Evolutionary conservation across 2,329 filamentous ascomycete genomes (phyloP).

Genomic region (Xylariaceae sp.): DNA sequence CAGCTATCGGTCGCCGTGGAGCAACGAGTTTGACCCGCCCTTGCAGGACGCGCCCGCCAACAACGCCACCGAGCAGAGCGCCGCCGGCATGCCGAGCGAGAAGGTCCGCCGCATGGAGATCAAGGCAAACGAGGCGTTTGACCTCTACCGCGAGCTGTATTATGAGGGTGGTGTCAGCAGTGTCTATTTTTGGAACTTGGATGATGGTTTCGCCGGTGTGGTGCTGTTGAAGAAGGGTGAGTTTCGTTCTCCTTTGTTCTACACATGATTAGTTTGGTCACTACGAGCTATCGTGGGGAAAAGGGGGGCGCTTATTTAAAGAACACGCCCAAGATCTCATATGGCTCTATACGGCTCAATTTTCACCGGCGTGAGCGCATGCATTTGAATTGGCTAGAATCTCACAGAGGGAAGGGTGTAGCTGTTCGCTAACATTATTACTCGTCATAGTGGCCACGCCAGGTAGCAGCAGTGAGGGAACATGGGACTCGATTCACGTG

Average conservation of each 20-base stretch:
- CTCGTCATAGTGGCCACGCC: slow-evolving; percentile 65
- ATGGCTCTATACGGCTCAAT: too few species aligned
- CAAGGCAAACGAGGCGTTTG: slow-evolving; percentile 93
- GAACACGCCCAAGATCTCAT: too few species aligned
- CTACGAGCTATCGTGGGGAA: too few species aligned
- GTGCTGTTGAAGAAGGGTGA: slow-evolving; percentile 93
- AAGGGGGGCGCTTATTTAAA: too few species aligned
- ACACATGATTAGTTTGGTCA: too few species aligned
- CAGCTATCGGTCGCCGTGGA: slow-evolving; percentile 98
- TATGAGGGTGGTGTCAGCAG: slow-evolving; percentile 96
- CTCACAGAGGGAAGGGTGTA: neutral
- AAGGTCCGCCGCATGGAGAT: slow-evolving; percentile 93
- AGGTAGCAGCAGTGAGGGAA: slow-evolving; percentile 72
- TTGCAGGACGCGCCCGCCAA: slow-evolving; percentile 66
- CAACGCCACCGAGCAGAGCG: slow-evolving; percentile 65
- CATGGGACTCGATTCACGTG: slow-evolving; percentile 99
- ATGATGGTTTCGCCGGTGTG: slow-evolving; percentile 96
- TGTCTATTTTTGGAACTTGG: slow-evolving; percentile 98
- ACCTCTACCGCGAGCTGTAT: slow-evolving; percentile 95
- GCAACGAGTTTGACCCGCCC: slow-evolving; percentile 95
- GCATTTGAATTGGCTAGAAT: too few species aligned
- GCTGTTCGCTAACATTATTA: slow-evolving; percentile 1
- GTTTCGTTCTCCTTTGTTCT: slow-evolving; percentile 37
- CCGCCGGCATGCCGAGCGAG: slow-evolving; percentile 88
- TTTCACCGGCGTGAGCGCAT: too few species aligned